A percentile compares a stretch with the other conserved stretches of the same genome.
Conservation (phyloP, 306 rosid species). For the Ceratonia siliqua region DNA sequence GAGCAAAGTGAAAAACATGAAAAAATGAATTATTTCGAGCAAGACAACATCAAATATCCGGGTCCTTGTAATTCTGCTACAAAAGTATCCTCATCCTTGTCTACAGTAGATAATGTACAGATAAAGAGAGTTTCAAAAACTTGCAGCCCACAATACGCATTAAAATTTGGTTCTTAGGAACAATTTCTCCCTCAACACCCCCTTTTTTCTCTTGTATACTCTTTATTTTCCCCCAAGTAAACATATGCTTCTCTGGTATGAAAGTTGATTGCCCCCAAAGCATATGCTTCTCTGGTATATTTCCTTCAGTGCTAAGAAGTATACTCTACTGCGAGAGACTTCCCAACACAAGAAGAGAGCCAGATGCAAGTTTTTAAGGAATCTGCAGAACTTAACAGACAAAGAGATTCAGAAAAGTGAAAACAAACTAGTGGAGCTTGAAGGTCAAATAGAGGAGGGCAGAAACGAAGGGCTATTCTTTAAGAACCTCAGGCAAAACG, state of each 20-base stretch:
- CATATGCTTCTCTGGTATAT: no score
- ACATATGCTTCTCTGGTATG: no score
- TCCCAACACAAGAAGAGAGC: constrained; percentile 54
- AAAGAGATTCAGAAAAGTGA: constrained; percentile 61
- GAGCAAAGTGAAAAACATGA: no score
- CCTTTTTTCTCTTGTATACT: constrained; percentile 3
- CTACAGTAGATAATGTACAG: constrained; percentile 51
- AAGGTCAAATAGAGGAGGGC: constrained; percentile 70
- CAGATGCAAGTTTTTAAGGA: constrained; percentile 80
- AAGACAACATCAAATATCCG: no score
- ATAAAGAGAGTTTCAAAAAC: constrained; percentile 56
- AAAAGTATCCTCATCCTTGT: constrained; percentile 13
- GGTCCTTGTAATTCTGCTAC: background rate
- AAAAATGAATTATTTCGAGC: no score
- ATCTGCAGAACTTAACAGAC: constrained; percentile 61
- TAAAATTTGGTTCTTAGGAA: no score
- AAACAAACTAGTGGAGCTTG: constrained; percentile 51
- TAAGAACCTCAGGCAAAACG: constrained; percentile 58
- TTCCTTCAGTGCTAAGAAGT: constrained; percentile 37
- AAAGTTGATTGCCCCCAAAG: no score
- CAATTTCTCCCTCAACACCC: background rate
- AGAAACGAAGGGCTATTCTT: constrained; percentile 84
- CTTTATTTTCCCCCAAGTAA: background rate
- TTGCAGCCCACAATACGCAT: no score
- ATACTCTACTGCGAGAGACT: constrained; percentile 31